Base-by-base conservation (phyloP, 2,329 filamentous ascomycete species). In the Microdochium trichocladiopsis region DNA sequence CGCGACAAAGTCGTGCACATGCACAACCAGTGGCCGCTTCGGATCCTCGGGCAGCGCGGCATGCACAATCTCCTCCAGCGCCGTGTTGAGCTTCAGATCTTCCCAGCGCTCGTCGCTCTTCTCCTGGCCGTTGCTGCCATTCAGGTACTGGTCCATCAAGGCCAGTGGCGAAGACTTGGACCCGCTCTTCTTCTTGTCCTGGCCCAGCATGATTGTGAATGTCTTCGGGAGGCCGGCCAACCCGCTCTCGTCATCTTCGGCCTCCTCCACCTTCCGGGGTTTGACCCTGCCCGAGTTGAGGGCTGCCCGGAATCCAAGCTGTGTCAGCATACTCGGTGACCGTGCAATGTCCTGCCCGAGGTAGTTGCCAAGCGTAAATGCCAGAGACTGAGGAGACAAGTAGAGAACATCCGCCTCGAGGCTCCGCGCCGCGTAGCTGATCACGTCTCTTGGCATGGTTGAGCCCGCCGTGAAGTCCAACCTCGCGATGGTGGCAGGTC, bases 1-100 rank as follows among this genome's bases (percentile, higher is more conserved):
- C 57, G 95, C 89, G 51, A 88, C 83, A 61, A 90, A 88, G 65
- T 97, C 90, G 63, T 88, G 82, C 12, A 96, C 72, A 60, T 90
- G 90, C 37, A 95, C 75, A 53, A 97, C 84, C 8, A 91, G 76
- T 23, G 76, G 76, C 22, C 66, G 75, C 59, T 64, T 61, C 6
- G 57, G 48, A 25, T 58, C 55, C 5, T 66, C 58, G 21, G 66
- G 57, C 24, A 77, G 69, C 3, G 75, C 72, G 2, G 76, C 72
- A 47, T 70, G 68, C 24, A 84, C 68, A n/a, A 87, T 67, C 48
- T 77, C 72, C 48, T 84, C 79, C 43, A 87, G 59, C 6, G 79
- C 73, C 28, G 78, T 73, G 50, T 76, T 76, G 53, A 84, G 70
- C 64, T 87, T 87, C 36, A 86, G 68, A 31, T 80, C 79, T 48